Base-by-base conservation (phyloP, 768 basidiomycete species). In the Suillus spraguei region DNA sequence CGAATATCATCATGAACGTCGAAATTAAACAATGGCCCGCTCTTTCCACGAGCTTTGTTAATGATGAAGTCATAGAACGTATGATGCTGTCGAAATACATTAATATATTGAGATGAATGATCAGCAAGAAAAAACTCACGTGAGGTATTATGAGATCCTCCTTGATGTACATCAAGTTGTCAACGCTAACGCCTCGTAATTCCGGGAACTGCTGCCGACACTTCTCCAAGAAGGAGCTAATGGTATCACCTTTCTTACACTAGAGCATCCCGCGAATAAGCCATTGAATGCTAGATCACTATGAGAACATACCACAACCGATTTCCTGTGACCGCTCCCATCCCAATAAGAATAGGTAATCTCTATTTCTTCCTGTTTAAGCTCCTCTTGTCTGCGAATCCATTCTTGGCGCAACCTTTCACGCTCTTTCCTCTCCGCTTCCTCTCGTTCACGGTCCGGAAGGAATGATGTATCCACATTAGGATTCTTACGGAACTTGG, bases 111-210 rank as follows among this genome's bases (percentile, higher is more conserved):
- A 61, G 41, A 63, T 61, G 9, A 63, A 52, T 28, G 1, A 52
- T 42, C 14, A 13, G 50, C 32, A 41, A 64, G 33, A 46, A 11
- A 60, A 52, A 11, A 76, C 90, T 52, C 77, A 95, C 96, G 71
- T 96, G 95, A 17, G 97, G 97, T 71, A 99, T 95, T 67, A 99
- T 96, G 59, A 99, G 80, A 72, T 99, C 97, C 81, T 99, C 97
- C 92, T 98, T 98, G 77, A 99, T 86, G 78, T 99, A 99, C 96
- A 99, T 99, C 42, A 99, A 77, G 73, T 99, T 99, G 77, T 99
- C 97, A 22, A 92, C 95, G 61, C 88, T 92, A 55, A 95, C 87
- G 10, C 90, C 90, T 60, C 96, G 80, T 44, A 99, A 83, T 76
- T 99, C 96, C 3, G 96, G 91, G 72, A 97, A 94, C 69, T 99